Conservation (phyloP, 2,329 filamentous ascomycete species). For the Cryoendolithus antarcticus region DNA sequence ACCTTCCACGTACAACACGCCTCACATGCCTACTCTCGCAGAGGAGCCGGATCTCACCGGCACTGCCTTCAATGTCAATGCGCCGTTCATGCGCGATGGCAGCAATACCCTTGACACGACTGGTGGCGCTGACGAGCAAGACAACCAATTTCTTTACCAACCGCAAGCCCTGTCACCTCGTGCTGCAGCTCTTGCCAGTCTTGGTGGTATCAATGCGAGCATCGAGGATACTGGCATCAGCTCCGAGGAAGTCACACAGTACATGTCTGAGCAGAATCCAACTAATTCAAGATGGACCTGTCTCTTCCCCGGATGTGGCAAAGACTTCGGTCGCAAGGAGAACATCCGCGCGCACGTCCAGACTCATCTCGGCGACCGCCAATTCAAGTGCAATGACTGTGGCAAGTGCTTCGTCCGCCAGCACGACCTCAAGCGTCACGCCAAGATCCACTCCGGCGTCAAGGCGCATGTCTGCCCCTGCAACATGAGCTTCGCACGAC, state of each 20-base stretch:
- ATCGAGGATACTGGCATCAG: conserved; percentile 73
- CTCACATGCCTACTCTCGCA: conserved; percentile 26
- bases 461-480: conserved; percentile 94
- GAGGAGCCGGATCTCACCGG: conserved; percentile 18
- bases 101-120: conserved; percentile 15
- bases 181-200: conserved; percentile 33
- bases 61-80: conserved; percentile 16
- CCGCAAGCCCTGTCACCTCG: conserved; percentile 19
- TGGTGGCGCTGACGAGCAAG: conserved; percentile 10
- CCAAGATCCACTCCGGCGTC: conserved; percentile 92
- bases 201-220: conserved; percentile 45
- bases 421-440: conserved; percentile 92
- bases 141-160: conserved; percentile 5
- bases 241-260: conserved; percentile 54
- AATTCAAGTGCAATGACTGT: conserved; percentile 88
- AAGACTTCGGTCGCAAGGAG: conserved; percentile 91
- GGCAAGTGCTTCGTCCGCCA: conserved; percentile 93
- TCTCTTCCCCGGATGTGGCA: conserved; percentile 58
- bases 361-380: conserved; percentile 90
- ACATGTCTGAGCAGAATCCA: conserved; percentile 35
- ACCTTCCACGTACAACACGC: conserved; percentile 25
- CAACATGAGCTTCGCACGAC: conserved; percentile 85
- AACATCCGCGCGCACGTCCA: conserved; percentile 98
- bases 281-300: conserved; percentile 35
- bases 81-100: conserved; percentile 10